A percentile compares a stretch with the other conserved stretches of the same genome.
Evolutionary conservation across 352 stramenopile species (phyloP).

Genomic region (Pythium pyrilobum): DNA sequence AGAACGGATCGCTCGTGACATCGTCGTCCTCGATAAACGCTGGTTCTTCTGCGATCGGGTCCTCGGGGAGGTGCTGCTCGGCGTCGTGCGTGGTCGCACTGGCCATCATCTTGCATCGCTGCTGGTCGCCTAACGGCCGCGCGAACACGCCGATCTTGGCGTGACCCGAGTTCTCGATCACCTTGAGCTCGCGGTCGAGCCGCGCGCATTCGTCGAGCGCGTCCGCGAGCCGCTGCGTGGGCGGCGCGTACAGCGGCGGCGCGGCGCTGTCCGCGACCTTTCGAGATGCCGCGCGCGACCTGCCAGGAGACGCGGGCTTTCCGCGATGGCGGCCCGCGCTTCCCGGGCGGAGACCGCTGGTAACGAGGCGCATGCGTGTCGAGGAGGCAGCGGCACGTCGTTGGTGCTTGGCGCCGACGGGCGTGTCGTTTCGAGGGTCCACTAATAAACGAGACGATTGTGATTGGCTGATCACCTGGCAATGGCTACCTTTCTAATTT

Average conservation of each 20-base stretch:
- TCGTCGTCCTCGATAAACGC: constrained; percentile 29
- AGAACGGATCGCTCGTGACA: constrained; percentile 37
- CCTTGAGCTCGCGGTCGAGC: constrained; percentile 46
- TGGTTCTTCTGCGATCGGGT: constrained; percentile 11
- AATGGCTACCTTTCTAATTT: too few relatives aligned
- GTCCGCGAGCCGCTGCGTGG: constrained; percentile 21
- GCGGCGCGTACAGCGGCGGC: constrained; percentile 21
- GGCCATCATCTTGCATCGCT: constrained; percentile 5
- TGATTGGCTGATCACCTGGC: too few relatives aligned
- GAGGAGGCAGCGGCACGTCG: too few relatives aligned
- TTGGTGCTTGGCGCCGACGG: too few relatives aligned
- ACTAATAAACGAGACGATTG: too few relatives aligned
- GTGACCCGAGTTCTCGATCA: constrained; percentile 62
- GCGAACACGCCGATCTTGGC: constrained; percentile 51
- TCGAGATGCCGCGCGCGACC: too few relatives aligned
- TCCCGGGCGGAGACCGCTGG: too few relatives aligned
- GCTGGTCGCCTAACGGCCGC: constrained; percentile 31
- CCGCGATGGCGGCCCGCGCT: too few relatives aligned
- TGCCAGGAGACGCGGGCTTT: too few relatives aligned
- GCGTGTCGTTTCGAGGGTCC: too few relatives aligned
- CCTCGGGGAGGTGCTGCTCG: constrained; percentile 5
- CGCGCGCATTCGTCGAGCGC: constrained; percentile 19
- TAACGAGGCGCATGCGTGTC: too few relatives aligned
- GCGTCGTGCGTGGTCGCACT: constrained; percentile 14
- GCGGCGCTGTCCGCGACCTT: not conserved